Percentiles rank a stretch among this genome's conserved stretches.
phyloP scores from a whole-genome alignment of 2,329 filamentous ascomycete species.

The Colletotrichum musae region DNA sequence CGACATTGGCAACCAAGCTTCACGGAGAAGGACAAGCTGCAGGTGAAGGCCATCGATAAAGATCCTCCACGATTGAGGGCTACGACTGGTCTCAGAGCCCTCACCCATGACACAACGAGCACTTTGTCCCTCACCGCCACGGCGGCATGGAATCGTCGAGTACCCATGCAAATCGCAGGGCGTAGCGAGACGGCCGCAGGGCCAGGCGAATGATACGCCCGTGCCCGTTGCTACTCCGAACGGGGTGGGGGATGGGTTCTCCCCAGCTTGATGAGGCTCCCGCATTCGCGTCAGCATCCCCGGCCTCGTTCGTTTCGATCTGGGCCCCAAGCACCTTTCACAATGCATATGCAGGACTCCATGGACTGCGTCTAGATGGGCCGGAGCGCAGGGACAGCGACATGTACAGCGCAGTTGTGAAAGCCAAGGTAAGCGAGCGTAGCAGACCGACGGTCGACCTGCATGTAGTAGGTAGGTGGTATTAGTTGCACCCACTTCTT shows the following conservation, averaged over 20 bases:
- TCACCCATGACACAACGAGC: constrained; percentile 9
- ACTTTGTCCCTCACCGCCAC: constrained; percentile 31
- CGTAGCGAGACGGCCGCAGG: constrained; percentile 9
- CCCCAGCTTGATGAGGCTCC: constrained; percentile 14
- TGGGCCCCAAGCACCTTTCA: constrained; percentile 35
- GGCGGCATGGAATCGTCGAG: constrained; percentile 17
- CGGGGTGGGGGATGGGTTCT: constrained; percentile 19
- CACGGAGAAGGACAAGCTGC: constrained; percentile 4
- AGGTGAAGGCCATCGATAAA: constrained; percentile 1
- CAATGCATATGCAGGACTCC: constrained; percentile 37
- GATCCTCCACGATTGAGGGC: background rate
- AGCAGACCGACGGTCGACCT: too few species aligned
- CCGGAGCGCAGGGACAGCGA: constrained; percentile 21
- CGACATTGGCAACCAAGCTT: background rate
- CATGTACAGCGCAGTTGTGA: background rate
- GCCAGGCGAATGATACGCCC: constrained; percentile 14
- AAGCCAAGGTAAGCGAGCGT: too few species aligned
- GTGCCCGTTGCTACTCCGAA: constrained; percentile 10
- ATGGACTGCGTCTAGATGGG: constrained; percentile 28
- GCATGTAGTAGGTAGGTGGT: too few species aligned
- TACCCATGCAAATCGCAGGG: constrained; percentile 19
- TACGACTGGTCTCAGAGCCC: constrained; percentile 5
- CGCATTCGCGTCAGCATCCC: constrained; percentile 18
- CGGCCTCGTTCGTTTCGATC: constrained; percentile 35
- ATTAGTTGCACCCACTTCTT: too few species aligned